Conservation (phyloP, 2,329 filamentous ascomycete species). For the Penicillium sp. region DNA sequence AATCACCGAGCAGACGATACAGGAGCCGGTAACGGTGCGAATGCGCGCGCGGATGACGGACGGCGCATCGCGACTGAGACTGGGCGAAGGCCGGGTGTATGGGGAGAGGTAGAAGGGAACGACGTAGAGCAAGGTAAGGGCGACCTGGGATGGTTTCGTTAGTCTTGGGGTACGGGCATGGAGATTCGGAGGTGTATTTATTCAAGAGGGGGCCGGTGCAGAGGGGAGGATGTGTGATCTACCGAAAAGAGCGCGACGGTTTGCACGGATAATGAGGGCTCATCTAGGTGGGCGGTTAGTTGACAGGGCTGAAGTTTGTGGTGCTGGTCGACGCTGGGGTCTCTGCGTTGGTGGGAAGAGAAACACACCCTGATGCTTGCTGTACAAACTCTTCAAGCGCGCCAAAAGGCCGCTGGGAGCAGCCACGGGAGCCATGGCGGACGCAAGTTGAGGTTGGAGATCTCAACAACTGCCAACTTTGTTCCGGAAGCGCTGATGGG, state of each 20-base stretch:
- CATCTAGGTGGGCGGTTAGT: conserved; percentile 30
- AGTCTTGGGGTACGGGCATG: neutral
- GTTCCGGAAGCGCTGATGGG: neutral
- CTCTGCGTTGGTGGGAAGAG: neutral
- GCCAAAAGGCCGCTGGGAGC: conserved; percentile 25
- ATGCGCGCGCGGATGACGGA: conserved; percentile 87
- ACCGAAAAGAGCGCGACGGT: conserved; percentile 45
- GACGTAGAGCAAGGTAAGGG: conserved; percentile 88
- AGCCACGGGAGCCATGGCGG: conserved; percentile 36
- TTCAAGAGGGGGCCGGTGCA: neutral
- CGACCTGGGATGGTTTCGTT: conserved; percentile 52
- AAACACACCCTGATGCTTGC: conserved; percentile 34
- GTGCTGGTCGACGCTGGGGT: neutral
- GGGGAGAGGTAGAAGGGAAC: conserved; percentile 84
- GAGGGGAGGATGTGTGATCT: conserved; percentile 15
- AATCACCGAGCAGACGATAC: conserved; percentile 64
- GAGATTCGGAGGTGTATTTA: neutral
- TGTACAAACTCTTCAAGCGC: conserved; percentile 37
- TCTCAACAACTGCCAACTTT: neutral
- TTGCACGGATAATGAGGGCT: conserved; percentile 40
- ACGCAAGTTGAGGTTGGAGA: neutral
- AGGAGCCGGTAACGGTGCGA: conserved; percentile 75
- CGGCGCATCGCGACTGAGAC: conserved; percentile 81
- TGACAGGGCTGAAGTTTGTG: conserved; percentile 13
- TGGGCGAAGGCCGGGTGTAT: conserved; percentile 75